Evolutionary conservation across 306 rosid species (phyloP).

Genomic region (Pyrus bretschneideri): DNA sequence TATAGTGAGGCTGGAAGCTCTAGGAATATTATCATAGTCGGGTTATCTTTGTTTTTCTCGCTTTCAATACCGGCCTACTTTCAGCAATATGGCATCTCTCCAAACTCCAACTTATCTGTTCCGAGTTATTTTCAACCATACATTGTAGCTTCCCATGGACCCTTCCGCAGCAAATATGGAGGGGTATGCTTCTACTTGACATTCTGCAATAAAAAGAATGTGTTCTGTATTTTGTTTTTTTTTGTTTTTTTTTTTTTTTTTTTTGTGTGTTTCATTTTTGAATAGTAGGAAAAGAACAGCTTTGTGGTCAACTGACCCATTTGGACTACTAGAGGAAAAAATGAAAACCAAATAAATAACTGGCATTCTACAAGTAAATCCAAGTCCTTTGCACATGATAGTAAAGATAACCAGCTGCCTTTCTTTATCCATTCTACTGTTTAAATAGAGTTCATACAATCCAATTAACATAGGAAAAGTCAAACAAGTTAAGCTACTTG

Average conservation of each 20-base stretch:
- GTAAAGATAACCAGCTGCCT: not conserved
- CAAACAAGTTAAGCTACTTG: not conserved
- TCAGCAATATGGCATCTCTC: slow-evolving; percentile 88
- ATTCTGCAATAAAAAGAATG: not conserved
- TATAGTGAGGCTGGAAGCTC: slow-evolving; percentile 99
- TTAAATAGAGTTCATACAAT: not conserved
- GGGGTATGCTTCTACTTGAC: slow-evolving; percentile 59
- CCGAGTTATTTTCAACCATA: slow-evolving; percentile 95
- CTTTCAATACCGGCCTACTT: slow-evolving; percentile 94
- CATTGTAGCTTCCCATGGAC: slow-evolving; percentile 90
- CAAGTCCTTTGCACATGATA: not conserved
- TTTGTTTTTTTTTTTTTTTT: not conserved
- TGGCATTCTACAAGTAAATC: not conserved
- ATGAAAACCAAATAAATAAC: not conserved
- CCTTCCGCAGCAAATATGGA: slow-evolving; percentile 63
- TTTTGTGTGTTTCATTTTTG: not conserved
- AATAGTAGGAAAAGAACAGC: not conserved
- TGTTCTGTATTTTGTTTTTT: not conserved
- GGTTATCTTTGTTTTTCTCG: slow-evolving; percentile 85
- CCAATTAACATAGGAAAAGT: not conserved
- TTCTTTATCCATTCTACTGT: not conserved
- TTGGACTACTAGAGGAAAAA: not conserved
- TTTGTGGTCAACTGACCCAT: not conserved
- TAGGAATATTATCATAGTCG: slow-evolving; percentile 91
- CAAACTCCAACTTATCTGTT: slow-evolving; percentile 70